Percentiles rank a stretch among this genome's conserved stretches.
phyloP scores from a whole-genome alignment of 2,329 filamentous ascomycete species.

The Elsinoe arachidis region DNA sequence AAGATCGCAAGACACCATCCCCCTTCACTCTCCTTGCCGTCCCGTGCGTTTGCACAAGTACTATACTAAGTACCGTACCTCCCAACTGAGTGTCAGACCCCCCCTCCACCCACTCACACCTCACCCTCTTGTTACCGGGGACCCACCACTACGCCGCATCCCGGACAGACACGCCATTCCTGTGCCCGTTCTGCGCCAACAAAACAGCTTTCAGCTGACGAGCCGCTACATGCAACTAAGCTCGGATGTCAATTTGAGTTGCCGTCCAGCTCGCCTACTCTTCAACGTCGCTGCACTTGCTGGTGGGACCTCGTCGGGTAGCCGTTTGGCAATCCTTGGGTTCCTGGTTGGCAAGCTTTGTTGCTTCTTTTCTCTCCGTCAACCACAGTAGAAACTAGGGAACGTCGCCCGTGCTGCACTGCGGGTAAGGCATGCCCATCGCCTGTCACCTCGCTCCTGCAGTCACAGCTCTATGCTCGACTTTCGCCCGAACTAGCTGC shows the following conservation, averaged over 20 bases:
- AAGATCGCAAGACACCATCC: not conserved
- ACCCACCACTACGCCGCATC: not conserved
- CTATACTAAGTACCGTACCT: too few species aligned
- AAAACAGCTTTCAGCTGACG: not conserved
- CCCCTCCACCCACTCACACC: not conserved
- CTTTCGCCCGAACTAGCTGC: not conserved
- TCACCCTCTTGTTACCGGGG: not conserved
- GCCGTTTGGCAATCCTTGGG: conserved; percentile 7
- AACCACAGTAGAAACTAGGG: conserved; percentile 2
- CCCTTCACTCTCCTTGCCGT: not conserved
- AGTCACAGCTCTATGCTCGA: not conserved
- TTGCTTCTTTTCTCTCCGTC: conserved; percentile 6
- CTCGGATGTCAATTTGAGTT: conserved; percentile 11
- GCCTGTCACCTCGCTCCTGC: not conserved
- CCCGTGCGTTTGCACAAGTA: not conserved
- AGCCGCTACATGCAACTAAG: conserved; percentile 10
- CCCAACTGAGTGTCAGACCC: not conserved
- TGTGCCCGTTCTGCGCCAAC: conserved; percentile 8
- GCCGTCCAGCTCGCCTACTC: conserved; percentile 8
- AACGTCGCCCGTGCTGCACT: conserved; percentile 2
- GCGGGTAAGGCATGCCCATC: conserved; percentile 9
- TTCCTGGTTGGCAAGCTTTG: conserved; percentile 12
- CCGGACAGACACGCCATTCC: conserved; percentile 3
- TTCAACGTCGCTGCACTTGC: not conserved
- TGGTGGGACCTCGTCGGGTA: not conserved